These are phyloP conservation scores for Botrytis pseudocinerea DNA, from an alignment of 2,329 filamentous ascomycete species.

Conservation along the genomic window DNA sequence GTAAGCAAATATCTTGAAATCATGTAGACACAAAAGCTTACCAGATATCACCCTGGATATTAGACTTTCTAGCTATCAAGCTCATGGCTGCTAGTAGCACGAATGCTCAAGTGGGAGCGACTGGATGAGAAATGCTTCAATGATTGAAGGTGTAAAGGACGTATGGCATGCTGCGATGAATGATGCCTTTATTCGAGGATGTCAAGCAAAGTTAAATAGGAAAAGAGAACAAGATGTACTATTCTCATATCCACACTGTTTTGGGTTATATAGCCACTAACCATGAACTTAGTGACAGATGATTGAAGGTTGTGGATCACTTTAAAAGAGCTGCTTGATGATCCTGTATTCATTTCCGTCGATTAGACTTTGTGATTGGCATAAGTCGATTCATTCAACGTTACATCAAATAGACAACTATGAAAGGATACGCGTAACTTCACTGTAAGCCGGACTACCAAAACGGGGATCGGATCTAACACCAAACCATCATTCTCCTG, in stretches of 20 bases:
- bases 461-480: background rate
- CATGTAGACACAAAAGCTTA: background rate
- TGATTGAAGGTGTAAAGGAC: background rate
- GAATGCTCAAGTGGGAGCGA: background rate
- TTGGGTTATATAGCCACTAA: background rate
- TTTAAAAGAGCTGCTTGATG: background rate
- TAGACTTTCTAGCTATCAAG: constrained; percentile 8
- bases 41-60: constrained; percentile 18
- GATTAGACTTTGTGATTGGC: background rate
- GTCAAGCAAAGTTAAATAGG: background rate
- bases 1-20: background rate
- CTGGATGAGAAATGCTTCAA: background rate
- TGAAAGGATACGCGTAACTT: background rate
- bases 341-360: background rate
- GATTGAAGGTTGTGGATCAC: background rate
- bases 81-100: background rate
- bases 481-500: background rate
- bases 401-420: background rate
- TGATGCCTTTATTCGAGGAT: background rate
- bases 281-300: background rate
- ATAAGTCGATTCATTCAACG: background rate
- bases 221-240: background rate
- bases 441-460: background rate
- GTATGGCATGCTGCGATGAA: background rate
- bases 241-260: background rate